These are phyloP conservation scores for Cicer judaicum DNA, from an alignment of 306 rosid genomes.

Conservation along the genomic window DNA sequence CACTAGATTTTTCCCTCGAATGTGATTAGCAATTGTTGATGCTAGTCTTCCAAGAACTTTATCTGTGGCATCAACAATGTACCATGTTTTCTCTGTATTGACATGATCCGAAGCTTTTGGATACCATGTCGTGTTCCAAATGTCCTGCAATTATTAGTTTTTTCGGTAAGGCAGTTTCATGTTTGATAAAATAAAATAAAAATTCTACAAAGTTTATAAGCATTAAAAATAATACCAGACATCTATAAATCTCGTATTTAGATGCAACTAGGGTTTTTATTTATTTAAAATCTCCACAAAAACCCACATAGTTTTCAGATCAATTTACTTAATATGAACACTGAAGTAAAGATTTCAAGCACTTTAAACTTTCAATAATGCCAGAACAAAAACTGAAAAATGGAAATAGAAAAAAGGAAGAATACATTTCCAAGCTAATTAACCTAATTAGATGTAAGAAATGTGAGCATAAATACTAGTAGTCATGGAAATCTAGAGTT, in stretches of 20 bases:
- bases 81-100: constrained; percentile 88
- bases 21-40: constrained; percentile 82
- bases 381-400: background rate
- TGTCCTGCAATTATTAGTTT: constrained; percentile 59
- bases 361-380: background rate
- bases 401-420: background rate
- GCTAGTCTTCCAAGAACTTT: constrained; percentile 91
- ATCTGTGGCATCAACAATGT: constrained; percentile 89
- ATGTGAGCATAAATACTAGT: constrained; percentile 3
- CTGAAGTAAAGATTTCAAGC: constrained; percentile 13
- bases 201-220: constrained; percentile 12
- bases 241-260: constrained; percentile 21
- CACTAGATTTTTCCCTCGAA: constrained; percentile 79
- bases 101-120: constrained; percentile 97
- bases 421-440: constrained; percentile 9
- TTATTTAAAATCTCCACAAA: background rate
- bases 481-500: background rate
- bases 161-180: background rate
- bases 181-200: background rate
- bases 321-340: background rate
- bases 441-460: constrained; percentile 1
- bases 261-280: background rate
- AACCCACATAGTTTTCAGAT: constrained; percentile 21
- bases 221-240: constrained; percentile 1
- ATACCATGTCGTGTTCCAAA: constrained; percentile 94